A percentile compares a stretch with the other conserved stretches of the same genome.
Evolutionary conservation across 805 yeast genomes (phyloP).

Genomic region (Candida alai): DNA sequence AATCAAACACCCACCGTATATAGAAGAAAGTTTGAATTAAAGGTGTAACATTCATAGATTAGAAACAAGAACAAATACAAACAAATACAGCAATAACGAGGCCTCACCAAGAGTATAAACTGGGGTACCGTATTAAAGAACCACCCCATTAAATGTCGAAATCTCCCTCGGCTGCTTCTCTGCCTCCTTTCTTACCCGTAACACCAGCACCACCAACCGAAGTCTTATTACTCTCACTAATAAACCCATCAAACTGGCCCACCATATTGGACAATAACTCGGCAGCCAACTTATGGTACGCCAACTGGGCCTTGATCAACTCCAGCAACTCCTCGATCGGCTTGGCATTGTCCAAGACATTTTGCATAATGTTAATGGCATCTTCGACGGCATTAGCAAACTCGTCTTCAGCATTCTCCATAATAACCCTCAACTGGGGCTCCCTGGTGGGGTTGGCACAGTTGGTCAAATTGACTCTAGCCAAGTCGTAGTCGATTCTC

Average conservation of each 20-base stretch:
- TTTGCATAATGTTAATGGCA: conserved; percentile 78
- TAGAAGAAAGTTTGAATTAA: background rate
- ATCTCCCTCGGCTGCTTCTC: conserved; percentile 21
- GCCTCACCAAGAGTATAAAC: no score
- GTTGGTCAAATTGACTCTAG: conserved; percentile 46
- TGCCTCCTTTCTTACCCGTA: conserved; percentile 15
- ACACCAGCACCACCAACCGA: conserved; percentile 9
- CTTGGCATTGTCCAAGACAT: conserved; percentile 66
- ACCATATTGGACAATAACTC: conserved; percentile 63
- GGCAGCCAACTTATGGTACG: conserved; percentile 71
- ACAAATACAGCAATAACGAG: background rate
- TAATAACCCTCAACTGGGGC: conserved; percentile 67
- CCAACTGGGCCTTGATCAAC: conserved; percentile 73
- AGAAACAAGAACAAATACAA: background rate
- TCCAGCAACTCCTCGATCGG: conserved; percentile 66
- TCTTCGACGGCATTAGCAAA: conserved; percentile 88
- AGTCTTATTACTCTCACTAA: conserved; percentile 39
- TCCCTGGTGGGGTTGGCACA: conserved; percentile 49
- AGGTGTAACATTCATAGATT: background rate
- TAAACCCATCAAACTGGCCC: conserved; percentile 58
- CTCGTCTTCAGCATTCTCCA: conserved; percentile 85
- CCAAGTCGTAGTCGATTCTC: conserved; percentile 74
- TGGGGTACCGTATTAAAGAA: no score
- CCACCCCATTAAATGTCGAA: conserved; percentile 28
- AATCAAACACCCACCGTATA: no score